Conservation (phyloP, 805 yeast species). For the Lipomyces chichibuensis region DNA sequence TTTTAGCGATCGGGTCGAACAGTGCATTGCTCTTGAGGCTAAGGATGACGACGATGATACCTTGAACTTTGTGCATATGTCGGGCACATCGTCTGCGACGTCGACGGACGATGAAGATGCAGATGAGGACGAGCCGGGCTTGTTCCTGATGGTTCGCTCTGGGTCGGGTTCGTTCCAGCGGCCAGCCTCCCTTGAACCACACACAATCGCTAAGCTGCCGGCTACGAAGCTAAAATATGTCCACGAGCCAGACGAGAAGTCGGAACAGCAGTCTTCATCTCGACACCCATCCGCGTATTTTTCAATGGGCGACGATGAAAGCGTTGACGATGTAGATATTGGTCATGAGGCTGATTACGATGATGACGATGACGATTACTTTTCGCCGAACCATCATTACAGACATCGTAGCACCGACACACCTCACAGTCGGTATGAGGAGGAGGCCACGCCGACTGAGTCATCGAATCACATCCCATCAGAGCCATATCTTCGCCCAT, state of each 20-base stretch:
- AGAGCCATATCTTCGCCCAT: background rate
- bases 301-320: slow-evolving; percentile 32
- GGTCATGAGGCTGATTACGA: slow-evolving; percentile 2
- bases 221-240: slow-evolving; percentile 84
- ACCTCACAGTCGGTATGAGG: slow-evolving; percentile 11
- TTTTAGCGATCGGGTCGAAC: slow-evolving; percentile 92
- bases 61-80: background rate
- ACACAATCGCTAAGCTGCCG: slow-evolving; percentile 78
- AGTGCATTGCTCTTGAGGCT: slow-evolving; percentile 75
- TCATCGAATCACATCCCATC: background rate
- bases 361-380: background rate
- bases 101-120: slow-evolving; percentile 47
- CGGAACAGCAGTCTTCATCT: background rate
- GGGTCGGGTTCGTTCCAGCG: slow-evolving; percentile 43
- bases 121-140: slow-evolving; percentile 69
- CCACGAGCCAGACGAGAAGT: slow-evolving; percentile 46
- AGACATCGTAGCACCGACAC: background rate
- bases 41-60: slow-evolving; percentile 40
- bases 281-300: slow-evolving; percentile 12
- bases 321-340: slow-evolving; percentile 22
- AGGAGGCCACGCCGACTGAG: slow-evolving; percentile 10
- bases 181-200: slow-evolving; percentile 40
- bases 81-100: slow-evolving; percentile 10
- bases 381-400: background rate
- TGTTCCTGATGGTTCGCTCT: slow-evolving; percentile 59